Evolutionary conservation across 176 grass and related monocot species (phyloP).

Genomic region (Puccinellia tenuiflora): DNA sequence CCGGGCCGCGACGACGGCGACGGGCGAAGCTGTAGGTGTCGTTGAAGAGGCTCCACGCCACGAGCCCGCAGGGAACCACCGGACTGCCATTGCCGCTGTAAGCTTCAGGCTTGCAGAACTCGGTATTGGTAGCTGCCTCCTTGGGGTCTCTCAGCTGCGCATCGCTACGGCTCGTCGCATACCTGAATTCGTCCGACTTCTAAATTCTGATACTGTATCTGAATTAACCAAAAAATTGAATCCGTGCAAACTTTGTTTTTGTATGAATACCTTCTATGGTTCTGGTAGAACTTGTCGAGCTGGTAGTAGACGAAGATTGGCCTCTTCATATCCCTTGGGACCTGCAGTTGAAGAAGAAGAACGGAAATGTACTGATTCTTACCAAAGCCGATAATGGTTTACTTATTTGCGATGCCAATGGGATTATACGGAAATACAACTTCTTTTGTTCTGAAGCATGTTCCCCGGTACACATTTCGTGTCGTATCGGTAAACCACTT

Average conservation of each 20-base stretch:
- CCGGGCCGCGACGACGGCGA: not conserved
- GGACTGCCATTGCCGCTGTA: constrained; percentile 19
- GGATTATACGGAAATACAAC: not conserved
- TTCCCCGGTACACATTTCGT: constrained; percentile 43
- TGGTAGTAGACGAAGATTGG: constrained; percentile 77
- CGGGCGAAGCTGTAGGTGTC: constrained; percentile 57
- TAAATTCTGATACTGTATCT: not conserved
- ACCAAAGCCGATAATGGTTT: not conserved
- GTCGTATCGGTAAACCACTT: constrained; percentile 61
- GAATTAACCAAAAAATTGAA: too few relatives aligned
- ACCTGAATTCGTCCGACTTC: constrained; percentile 25
- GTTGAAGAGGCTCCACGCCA: constrained; percentile 82
- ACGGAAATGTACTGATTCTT: not conserved
- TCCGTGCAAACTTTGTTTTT: not conserved
- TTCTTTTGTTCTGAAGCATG: constrained; percentile 23
- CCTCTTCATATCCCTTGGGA: constrained; percentile 57
- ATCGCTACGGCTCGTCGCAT: constrained; percentile 45
- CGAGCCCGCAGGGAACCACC: constrained; percentile 54
- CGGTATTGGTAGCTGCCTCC: not conserved
- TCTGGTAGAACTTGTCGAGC: constrained; percentile 68
- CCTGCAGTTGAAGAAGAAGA: constrained; percentile 17
- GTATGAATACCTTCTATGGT: constrained; percentile 57
- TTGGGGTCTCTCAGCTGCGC: constrained; percentile 32
- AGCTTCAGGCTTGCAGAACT: constrained; percentile 55
- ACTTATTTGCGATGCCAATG: not conserved